A percentile compares a stretch with the other conserved stretches of the same genome.
These are phyloP conservation scores for Starmerella sp. DNA, from an alignment of 805 yeast genomes.

Conservation along the genomic window DNA sequence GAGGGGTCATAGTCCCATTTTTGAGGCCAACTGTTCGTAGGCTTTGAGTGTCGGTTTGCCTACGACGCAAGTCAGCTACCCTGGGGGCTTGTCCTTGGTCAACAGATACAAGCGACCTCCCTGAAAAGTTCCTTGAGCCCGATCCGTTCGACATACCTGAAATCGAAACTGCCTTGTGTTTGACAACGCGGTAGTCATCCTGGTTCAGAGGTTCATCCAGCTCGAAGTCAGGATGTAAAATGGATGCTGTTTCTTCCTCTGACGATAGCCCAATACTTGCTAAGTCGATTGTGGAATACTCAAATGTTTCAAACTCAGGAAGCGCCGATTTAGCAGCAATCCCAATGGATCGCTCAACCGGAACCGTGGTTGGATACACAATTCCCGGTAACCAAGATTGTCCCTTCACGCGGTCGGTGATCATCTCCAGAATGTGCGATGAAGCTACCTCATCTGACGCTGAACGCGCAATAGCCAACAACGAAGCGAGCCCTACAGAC, in stretches of 20 bases:
- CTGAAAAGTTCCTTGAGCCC: not conserved
- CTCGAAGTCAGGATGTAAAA: conserved; percentile 10
- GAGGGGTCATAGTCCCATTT: not conserved
- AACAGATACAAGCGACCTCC: not conserved
- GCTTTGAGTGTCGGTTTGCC: conserved; percentile 16
- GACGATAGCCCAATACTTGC: conserved; percentile 5
- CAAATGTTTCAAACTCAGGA: not conserved
- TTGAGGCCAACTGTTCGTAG: not conserved
- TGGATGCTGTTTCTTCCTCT: conserved; percentile 11
- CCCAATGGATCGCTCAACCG: conserved; percentile 5
- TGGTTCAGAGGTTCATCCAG: conserved; percentile 13
- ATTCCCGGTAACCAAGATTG: conserved; percentile 22
- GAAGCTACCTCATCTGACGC: conserved; percentile 11
- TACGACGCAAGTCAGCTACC: conserved; percentile 8
- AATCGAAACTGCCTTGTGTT: not conserved
- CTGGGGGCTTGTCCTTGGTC: conserved; percentile 9
- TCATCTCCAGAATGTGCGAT: conserved; percentile 3
- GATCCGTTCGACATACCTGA: not conserved
- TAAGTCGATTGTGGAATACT: not conserved
- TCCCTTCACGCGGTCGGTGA: conserved; percentile 12
- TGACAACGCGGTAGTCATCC: conserved; percentile 7
- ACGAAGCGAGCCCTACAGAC: conserved; percentile 6
- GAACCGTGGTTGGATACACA: conserved; percentile 16
- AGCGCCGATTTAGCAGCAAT: not conserved
- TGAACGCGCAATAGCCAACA: conserved; percentile 14